Evolutionary conservation across 257 asterid species (phyloP).

Genomic region (Coffea eugenioides): DNA sequence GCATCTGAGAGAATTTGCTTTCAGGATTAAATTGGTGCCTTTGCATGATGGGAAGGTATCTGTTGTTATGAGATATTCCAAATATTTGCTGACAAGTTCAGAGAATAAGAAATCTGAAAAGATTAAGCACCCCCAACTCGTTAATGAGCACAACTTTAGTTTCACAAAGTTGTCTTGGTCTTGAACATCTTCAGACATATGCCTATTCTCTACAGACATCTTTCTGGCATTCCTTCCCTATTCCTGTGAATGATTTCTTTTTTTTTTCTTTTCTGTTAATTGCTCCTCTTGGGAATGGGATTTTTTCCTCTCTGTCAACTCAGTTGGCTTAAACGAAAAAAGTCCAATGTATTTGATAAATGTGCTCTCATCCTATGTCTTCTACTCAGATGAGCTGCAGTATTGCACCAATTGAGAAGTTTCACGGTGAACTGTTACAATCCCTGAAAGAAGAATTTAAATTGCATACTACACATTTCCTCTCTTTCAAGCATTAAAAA

Average conservation of each 20-base stretch:
- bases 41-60: background rate
- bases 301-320: background rate
- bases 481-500: background rate
- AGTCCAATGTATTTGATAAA: too few species aligned
- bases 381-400: background rate
- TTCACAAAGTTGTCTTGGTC: background rate
- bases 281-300: too few species aligned
- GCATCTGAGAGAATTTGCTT: background rate
- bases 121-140: background rate
- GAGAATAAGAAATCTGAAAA: background rate
- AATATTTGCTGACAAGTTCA: too few species aligned
- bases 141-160: background rate
- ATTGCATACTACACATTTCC: background rate
- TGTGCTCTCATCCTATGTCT: background rate
- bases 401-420: background rate
- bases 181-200: too few species aligned
- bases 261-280: too few species aligned
- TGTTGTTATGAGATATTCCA: background rate
- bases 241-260: too few species aligned
- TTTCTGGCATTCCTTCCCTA: too few species aligned
- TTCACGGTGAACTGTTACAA: background rate
- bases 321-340: too few species aligned
- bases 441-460: background rate
- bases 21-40: background rate
- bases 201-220: background rate